Evolutionary conservation across 2,329 filamentous ascomycete genomes (phyloP).

Genomic region (Pseudogymnoascus sp.): DNA sequence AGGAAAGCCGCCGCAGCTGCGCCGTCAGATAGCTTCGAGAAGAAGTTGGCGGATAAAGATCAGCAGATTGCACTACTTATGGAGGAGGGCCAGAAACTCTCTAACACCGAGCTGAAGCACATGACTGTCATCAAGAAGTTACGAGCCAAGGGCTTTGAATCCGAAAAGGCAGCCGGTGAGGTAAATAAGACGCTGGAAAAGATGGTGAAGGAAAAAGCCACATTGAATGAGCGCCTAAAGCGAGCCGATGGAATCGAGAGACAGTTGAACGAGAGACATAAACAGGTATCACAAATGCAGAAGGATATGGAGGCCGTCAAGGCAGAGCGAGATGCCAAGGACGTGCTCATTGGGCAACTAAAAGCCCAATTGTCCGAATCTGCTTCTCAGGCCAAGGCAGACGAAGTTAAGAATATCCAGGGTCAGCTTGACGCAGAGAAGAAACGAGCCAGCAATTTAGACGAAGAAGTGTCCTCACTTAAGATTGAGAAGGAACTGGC

Average conservation of each 20-base stretch:
- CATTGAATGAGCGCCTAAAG: constrained; percentile 39
- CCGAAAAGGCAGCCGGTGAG: constrained; percentile 55
- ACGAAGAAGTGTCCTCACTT: constrained; percentile 53
- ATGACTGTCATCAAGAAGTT: constrained; percentile 77
- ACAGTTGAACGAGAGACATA: constrained; percentile 43
- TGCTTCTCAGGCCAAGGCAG: constrained; percentile 55
- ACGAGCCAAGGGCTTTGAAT: constrained; percentile 53
- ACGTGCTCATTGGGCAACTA: constrained; percentile 57
- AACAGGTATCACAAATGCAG: constrained; percentile 40
- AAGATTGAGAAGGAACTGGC: constrained; percentile 71
- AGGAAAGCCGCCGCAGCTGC: constrained; percentile 57
- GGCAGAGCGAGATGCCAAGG: constrained; percentile 54
- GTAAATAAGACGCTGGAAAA: constrained; percentile 52
- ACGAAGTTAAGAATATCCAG: constrained; percentile 56
- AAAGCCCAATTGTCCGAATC: constrained; percentile 62
- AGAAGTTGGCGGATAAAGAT: constrained; percentile 80
- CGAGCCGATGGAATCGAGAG: constrained; percentile 49
- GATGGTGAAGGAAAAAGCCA: constrained; percentile 41
- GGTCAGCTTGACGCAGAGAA: constrained; percentile 61
- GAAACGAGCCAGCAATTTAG: constrained; percentile 43
- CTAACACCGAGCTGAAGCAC: constrained; percentile 77
- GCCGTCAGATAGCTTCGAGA: constrained; percentile 57
- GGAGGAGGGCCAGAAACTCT: constrained; percentile 85
- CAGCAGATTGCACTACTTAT: constrained; percentile 82
- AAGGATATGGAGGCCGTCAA: constrained; percentile 54